phyloP scores from a whole-genome alignment of 352 stramenopile genomes.

The Phytophthora rubi region DNA sequence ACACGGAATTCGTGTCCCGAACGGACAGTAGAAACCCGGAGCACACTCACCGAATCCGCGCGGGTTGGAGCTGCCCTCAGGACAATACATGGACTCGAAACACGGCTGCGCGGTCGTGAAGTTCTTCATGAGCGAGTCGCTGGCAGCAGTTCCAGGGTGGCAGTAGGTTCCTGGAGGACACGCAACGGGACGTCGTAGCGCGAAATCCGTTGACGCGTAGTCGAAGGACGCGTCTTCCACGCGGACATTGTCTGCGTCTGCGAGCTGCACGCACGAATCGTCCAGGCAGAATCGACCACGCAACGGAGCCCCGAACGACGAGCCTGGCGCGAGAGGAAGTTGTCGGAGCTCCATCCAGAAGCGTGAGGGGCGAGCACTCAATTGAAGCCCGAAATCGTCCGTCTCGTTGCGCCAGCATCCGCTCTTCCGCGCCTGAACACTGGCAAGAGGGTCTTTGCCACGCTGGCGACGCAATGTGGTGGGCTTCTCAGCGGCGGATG shows the following conservation, averaged over 20 bases:
- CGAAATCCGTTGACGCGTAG: conserved; percentile 78
- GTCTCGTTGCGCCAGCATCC: conserved; percentile 97
- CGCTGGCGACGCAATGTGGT: conserved; percentile 50
- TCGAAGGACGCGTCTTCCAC: conserved; percentile 85
- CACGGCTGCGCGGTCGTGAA: conserved; percentile 89
- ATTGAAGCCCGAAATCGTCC: conserved; percentile 94
- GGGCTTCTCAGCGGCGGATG: conserved; percentile 41
- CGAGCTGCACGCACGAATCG: conserved; percentile 87
- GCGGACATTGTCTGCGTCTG: conserved; percentile 82
- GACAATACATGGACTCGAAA: conserved; percentile 92
- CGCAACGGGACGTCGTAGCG: conserved; percentile 81
- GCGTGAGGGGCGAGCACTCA: conserved; percentile 76
- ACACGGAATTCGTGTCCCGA: conserved; percentile 89
- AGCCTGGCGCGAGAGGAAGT: conserved; percentile 82
- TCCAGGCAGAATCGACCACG: conserved; percentile 95
- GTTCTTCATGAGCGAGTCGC: conserved; percentile 84
- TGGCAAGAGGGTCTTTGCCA: conserved; percentile 25
- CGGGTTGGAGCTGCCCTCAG: conserved; percentile 86
- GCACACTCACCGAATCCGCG: conserved; percentile 87
- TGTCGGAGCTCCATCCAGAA: conserved; percentile 95
- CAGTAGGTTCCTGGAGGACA: conserved; percentile 92
- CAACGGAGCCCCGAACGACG: conserved; percentile 77
- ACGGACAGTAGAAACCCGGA: conserved; percentile 93
- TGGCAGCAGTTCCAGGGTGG: conserved; percentile 86
- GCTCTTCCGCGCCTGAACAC: conserved; percentile 75